A percentile compares a stretch with the other conserved stretches of the same genome.
These are phyloP conservation scores for Helotiales sp. DNA, from an alignment of 2,329 filamentous ascomycete genomes.

Conservation along the genomic window DNA sequence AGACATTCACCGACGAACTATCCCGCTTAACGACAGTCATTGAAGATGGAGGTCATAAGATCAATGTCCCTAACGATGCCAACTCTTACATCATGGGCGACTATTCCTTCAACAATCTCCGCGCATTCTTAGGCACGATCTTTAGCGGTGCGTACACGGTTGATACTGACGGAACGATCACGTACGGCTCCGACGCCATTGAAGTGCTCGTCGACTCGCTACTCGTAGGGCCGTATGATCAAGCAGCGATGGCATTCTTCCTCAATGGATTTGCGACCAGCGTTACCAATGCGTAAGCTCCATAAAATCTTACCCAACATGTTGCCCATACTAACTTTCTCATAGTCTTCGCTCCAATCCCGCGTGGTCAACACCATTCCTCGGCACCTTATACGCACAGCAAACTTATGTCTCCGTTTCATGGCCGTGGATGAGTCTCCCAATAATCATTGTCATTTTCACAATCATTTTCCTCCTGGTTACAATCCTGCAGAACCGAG, in stretches of 20 bases:
- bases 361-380: not conserved
- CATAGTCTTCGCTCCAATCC: not conserved
- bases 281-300: not conserved
- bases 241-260: not conserved
- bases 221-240: not conserved
- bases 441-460: not conserved
- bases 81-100: not conserved
- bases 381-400: not conserved
- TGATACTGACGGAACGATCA: not conserved
- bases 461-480: not conserved
- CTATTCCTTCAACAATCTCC: not conserved
- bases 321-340: too few species aligned
- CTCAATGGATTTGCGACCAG: not conserved
- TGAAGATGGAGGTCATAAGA: not conserved
- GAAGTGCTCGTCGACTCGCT: not conserved
- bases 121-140: not conserved
- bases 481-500: not conserved
- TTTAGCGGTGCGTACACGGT: not conserved
- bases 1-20: not conserved
- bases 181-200: not conserved
- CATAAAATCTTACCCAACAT: too few species aligned
- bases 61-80: not conserved
- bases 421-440: not conserved
- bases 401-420: not conserved
- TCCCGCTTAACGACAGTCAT: not conserved